Base-by-base conservation (phyloP, 495 filamentous ascomycete genomes). In the Penicillium goetzii region DNA sequence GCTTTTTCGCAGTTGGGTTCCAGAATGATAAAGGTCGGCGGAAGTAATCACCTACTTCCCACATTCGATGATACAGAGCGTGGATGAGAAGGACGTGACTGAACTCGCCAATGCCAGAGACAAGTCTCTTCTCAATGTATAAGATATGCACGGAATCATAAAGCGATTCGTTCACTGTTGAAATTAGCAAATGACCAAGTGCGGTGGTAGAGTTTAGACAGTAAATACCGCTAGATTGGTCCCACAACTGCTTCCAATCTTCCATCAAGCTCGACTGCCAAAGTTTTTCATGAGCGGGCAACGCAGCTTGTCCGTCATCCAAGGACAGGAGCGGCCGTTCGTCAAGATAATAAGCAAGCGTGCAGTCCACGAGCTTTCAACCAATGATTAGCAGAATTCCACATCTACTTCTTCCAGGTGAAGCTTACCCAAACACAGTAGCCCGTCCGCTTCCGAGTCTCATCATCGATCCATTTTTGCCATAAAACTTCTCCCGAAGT, bases 21-120 rank as follows among this genome's bases (percentile, higher is more conserved):
- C 81, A 85, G 51, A 76, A 78, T 2, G 81, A 79, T 17, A 85
- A 72, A 0, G 79, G 77, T 12, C 79, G 73, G 21, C 70, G 73
- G 38, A 79, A 79, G 51, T 84, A 84, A 32, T 75, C 73, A 9
- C 75, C 75, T 4, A 85, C 81, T 72, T 84, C 80, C 81, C 81
- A 85, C 63, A 78, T 78, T 34, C 81, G 75, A 25, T 81, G 78
- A 49, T 81, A 83, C 17, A 85, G 67, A 4, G 76, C 82, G 62
- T 85, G 83, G 28, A 84, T 79, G 5, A 80, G 69, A 14, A 85
- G 69, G 32, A 82, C 75, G 6, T 81, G 74, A 26, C 75, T 75
- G 60, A 85, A 83, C 54, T 84, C 81, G 14, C 80, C 79, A 33
- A 77, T 77, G 3, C 66, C 73, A 4, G 75, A 63, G 4, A 75